A percentile compares a stretch with the other conserved stretches of the same genome.
These are phyloP conservation scores for Verticillium longisporum DNA, from an alignment of 2,329 filamentous ascomycete species.

Conservation along the genomic window DNA sequence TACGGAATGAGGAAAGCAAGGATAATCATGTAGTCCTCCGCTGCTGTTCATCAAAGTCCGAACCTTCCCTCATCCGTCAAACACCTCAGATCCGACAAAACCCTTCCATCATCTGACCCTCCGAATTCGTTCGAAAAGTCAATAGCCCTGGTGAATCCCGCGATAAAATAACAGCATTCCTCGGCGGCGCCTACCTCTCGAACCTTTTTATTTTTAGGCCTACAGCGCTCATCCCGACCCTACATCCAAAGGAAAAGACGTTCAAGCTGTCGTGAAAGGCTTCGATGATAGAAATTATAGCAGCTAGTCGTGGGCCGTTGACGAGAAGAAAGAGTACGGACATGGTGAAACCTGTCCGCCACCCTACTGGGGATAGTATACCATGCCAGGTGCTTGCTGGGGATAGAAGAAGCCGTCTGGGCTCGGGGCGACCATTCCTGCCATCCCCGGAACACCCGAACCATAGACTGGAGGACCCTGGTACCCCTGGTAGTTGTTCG, in stretches of 20 bases:
- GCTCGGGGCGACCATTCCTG: conserved; percentile 70
- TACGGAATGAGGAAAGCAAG: conserved; percentile 2
- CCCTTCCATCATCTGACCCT: not conserved
- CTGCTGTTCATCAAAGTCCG: not conserved
- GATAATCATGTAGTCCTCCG: conserved; percentile 2
- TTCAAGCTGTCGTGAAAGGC: not conserved
- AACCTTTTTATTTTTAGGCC: not conserved
- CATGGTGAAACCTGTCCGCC: conserved; percentile 8
- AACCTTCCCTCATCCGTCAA: not conserved
- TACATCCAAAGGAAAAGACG: not conserved
- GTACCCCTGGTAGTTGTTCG: conserved; percentile 47
- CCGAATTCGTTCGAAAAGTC: not conserved
- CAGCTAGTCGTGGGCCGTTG: not conserved
- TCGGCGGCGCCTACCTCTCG: not conserved
- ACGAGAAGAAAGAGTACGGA: not conserved
- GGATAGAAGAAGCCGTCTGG: conserved; percentile 66
- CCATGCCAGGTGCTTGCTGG: conserved; percentile 45
- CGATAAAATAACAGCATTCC: not conserved
- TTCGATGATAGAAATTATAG: not conserved
- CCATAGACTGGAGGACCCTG: conserved; percentile 18
- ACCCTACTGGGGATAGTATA: conserved; percentile 55
- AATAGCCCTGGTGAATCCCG: not conserved
- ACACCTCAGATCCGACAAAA: not conserved
- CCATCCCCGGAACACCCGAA: conserved; percentile 59
- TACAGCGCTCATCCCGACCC: not conserved